Evolutionary conservation across 1,139 yeast genomes (phyloP), one percentile per base, ranked within the genome.

Genomic region (Pichia sp.): DNA sequence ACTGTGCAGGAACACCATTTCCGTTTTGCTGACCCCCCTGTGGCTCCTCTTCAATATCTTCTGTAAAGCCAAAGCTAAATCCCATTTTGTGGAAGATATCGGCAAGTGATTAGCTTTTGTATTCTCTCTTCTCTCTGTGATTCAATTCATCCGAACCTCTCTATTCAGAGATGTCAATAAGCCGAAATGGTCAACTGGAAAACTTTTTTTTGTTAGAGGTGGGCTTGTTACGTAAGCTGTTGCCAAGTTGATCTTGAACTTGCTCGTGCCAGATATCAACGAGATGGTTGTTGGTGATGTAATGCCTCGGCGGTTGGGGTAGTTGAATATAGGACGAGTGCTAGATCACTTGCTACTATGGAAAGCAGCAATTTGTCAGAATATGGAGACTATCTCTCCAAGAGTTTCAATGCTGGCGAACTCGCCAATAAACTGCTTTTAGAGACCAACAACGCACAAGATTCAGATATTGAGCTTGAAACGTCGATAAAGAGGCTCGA

Each of bases 401-500:
- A 75, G 1, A 76, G 75, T 8, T 90, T 90, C 69, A 72, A 78
- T 54, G 75, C 87, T 0, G 63, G 74, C 2, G 70, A 70, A 45
- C 84, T 84, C 62, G 92, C 96, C 54, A 87, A 87, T 65, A 81
- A 80, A 51, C 74, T 90, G 23, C 70, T 90, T 13, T 69, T 81
- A 53, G 86, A 87, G 2, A 87, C 95, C 6, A 86, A 87, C 62
- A 77, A 78, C 45, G 66, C 77, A 2, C 79, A 79, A 50, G 83
- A 83, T 53, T 64, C 72, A 8, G 82, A 78, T 51, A 67, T 90
- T 23, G 98, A 92, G 67, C 67, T 90, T 16, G 74, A 74, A 10
- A 87, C 96, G 0, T 83, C 96, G 5, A 76, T 83, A 38, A 89
- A 88, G 64, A 81, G 87, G 62, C 75, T 90, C 30, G 78, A 77